A percentile compares a stretch with the other conserved stretches of the same genome.
Evolutionary conservation across 2,329 filamentous ascomycete species (phyloP).

Genomic region (Fusarium oxysporum): DNA sequence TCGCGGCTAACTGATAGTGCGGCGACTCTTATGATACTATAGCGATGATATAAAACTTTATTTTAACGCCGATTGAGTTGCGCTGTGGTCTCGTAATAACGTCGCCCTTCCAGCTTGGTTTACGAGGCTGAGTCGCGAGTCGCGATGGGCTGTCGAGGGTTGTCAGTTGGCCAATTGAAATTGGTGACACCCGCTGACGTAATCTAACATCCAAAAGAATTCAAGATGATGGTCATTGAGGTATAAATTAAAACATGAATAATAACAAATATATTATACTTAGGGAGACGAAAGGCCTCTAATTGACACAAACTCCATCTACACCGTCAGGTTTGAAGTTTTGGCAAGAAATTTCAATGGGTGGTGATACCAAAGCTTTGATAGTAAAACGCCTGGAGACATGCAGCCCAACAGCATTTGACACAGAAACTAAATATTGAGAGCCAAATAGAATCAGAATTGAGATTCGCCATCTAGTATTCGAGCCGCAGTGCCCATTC

Average conservation of each 20-base stretch:
- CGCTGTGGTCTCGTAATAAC: slow-evolving; percentile 12
- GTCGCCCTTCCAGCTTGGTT: slow-evolving; percentile 15
- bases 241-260: background rate
- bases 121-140: slow-evolving; percentile 43
- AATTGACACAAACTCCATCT: background rate
- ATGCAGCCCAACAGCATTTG: background rate
- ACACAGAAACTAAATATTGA: background rate
- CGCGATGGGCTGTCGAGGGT: slow-evolving; percentile 24
- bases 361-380: background rate
- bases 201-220: slow-evolving; percentile 15
- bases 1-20: slow-evolving; percentile 37
- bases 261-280: background rate
- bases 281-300: background rate
- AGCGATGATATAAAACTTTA: background rate
- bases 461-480: slow-evolving; percentile 42
- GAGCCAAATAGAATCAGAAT: slow-evolving; percentile 26
- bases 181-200: slow-evolving; percentile 37
- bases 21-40: background rate
- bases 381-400: background rate
- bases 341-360: background rate
- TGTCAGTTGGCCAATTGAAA: slow-evolving; percentile 39
- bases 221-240: background rate
- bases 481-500: slow-evolving; percentile 13
- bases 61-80: slow-evolving; percentile 9
- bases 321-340: background rate